Conservation (phyloP, 805 yeast species). For the Ogataea polymorpha region DNA sequence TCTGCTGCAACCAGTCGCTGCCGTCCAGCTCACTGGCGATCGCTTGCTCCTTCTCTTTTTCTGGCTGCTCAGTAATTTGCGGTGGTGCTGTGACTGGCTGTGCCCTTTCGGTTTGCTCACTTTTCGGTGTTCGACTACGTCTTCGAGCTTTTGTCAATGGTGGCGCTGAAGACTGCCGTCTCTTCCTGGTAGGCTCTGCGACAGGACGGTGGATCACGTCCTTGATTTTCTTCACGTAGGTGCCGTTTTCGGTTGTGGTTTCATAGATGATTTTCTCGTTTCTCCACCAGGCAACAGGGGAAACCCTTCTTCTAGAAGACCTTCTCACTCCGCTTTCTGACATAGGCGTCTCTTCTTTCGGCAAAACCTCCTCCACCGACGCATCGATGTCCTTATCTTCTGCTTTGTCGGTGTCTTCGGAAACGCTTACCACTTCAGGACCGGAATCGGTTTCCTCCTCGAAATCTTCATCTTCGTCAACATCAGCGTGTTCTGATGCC, state of each 20-base stretch:
- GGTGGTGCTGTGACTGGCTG: constrained; percentile 19
- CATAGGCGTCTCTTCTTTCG: constrained; percentile 1
- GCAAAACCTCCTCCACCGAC: constrained; percentile 2
- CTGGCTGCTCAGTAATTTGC: constrained; percentile 28
- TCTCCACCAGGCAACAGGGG: constrained; percentile 82
- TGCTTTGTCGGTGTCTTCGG: constrained; percentile 8
- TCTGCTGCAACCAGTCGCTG: constrained; percentile 50
- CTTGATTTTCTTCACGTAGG: constrained; percentile 53
- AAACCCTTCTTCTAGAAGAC: constrained; percentile 61
- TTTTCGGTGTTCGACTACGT: constrained; percentile 20
- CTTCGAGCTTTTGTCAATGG: constrained; percentile 10
- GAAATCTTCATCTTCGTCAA: constrained; percentile 17
- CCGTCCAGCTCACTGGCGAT: constrained; percentile 37
- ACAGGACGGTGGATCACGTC: constrained; percentile 55
- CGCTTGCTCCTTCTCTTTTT: constrained; percentile 35
- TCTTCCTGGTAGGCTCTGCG: constrained; percentile 13
- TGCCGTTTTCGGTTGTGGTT: constrained; percentile 40
- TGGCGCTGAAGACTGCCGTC: constrained; percentile 16
- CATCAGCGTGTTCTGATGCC: constrained; percentile 9
- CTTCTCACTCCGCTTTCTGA: constrained; percentile 37
- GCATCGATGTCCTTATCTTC: constrained; percentile 7
- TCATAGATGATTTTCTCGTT: constrained; percentile 71
- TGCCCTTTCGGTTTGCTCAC: constrained; percentile 7
- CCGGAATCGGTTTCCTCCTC: constrained; percentile 1
- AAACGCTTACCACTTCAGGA: constrained; percentile 6